A percentile compares a stretch with the other conserved stretches of the same genome.
These are phyloP conservation scores for Solanum hybrid DNA, from an alignment of 305 asterid species.

Conservation along the genomic window DNA sequence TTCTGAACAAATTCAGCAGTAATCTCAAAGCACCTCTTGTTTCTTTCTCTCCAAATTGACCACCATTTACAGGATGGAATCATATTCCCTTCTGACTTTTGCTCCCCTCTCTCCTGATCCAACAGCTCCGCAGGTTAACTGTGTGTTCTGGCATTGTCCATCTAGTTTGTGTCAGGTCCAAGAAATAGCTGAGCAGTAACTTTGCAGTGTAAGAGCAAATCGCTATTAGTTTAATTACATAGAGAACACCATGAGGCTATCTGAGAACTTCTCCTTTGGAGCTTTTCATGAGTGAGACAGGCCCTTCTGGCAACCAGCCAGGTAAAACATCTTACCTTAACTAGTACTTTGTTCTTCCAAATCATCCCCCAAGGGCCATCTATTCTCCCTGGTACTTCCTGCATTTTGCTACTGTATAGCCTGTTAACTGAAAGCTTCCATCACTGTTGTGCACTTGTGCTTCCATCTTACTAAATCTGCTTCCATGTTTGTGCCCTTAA, in stretches of 20 bases:
- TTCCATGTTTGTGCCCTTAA: not conserved
- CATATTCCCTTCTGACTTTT: not conserved
- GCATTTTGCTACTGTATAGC: not conserved
- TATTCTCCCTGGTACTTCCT: not conserved
- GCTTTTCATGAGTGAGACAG: not conserved
- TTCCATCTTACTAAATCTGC: not conserved
- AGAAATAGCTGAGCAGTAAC: not conserved
- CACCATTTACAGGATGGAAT: not conserved
- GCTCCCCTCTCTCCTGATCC: not conserved
- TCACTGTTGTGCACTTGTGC: not conserved
- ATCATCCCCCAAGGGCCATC: not conserved
- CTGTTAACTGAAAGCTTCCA: not conserved
- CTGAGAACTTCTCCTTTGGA: not conserved
- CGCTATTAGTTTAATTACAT: not conserved
- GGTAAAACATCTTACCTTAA: not conserved
- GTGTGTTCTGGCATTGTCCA: not conserved
- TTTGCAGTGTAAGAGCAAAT: not conserved
- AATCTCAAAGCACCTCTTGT: not conserved
- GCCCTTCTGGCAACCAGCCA: not conserved
- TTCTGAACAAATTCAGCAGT: not conserved
- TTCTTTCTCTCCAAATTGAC: not conserved
- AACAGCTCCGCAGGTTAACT: not conserved
- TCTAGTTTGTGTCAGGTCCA: not conserved
- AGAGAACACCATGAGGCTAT: not conserved
- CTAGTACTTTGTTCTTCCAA: not conserved